Percentiles rank a stretch among this genome's conserved stretches.
Conservation (phyloP, 2,329 filamentous ascomycete species). For the Cordyceps cateniannulata region DNA sequence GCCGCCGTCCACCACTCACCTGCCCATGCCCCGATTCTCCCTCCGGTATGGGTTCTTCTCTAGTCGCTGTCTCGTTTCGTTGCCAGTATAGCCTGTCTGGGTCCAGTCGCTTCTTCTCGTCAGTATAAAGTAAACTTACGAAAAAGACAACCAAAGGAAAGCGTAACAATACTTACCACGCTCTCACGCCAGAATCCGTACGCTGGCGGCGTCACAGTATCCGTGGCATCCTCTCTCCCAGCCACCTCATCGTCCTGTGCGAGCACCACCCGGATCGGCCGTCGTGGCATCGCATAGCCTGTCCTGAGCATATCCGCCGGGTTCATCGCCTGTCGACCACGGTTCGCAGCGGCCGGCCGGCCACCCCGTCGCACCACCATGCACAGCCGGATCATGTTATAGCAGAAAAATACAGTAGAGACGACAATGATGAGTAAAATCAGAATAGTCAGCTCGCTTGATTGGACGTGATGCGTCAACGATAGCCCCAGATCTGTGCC, state of each 20-base stretch:
- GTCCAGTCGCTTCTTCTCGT: slow-evolving; percentile 57
- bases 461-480: slow-evolving; percentile 55
- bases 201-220: slow-evolving; percentile 64
- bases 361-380: slow-evolving; percentile 53
- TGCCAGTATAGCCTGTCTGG: slow-evolving; percentile 79
- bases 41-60: slow-evolving; percentile 10
- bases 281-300: slow-evolving; percentile 62
- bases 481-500: slow-evolving; percentile 64
- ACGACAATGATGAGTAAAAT: slow-evolving; percentile 72
- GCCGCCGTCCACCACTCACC: slow-evolving; percentile 34
- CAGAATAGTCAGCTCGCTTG: slow-evolving; percentile 70
- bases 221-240: slow-evolving; percentile 47
- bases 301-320: slow-evolving; percentile 23
- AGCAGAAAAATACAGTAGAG: slow-evolving; percentile 72
- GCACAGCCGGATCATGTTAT: slow-evolving; percentile 67
- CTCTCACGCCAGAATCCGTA: slow-evolving; percentile 82
- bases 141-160: not conserved
- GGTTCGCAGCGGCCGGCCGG: slow-evolving; percentile 18
- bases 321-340: not conserved
- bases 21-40: slow-evolving; percentile 19
- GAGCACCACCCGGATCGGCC: slow-evolving; percentile 71
- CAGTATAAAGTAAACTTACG: slow-evolving; percentile 3
- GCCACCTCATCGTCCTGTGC: slow-evolving; percentile 67
- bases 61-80: slow-evolving; percentile 44
- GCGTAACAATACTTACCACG: slow-evolving; percentile 53